Conservation (phyloP, 164 flowering plant genomes). For the Vitis rotundifolia region DNA sequence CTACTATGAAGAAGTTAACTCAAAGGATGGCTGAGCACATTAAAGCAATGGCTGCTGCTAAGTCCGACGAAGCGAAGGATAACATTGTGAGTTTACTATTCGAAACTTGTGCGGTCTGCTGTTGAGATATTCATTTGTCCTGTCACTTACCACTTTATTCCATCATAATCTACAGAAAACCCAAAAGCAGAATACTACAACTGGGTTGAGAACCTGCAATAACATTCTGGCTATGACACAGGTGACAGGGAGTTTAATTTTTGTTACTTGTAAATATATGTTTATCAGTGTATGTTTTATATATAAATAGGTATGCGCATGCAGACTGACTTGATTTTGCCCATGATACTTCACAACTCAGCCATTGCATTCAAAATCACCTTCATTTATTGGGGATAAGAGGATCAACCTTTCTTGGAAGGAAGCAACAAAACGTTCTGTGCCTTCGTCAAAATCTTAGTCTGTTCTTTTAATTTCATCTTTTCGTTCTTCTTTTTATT, state of each 20-base stretch:
- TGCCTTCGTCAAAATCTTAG: slow-evolving; percentile 12
- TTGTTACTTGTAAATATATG: background rate
- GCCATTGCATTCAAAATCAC: slow-evolving; percentile 80
- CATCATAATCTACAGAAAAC: slow-evolving; percentile 58
- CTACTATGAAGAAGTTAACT: slow-evolving; percentile 75
- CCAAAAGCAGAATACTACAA: slow-evolving; percentile 72
- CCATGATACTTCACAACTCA: slow-evolving; percentile 16
- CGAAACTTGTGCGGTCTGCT: background rate
- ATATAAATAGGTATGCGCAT: background rate
- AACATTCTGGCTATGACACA: slow-evolving; percentile 91
- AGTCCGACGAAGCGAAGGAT: slow-evolving; percentile 74
- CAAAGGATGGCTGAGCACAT: slow-evolving; percentile 88
- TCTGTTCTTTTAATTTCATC: background rate
- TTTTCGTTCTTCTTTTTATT: background rate
- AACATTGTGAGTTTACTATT: slow-evolving; percentile 56
- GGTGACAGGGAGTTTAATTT: slow-evolving; percentile 34
- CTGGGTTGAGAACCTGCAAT: slow-evolving; percentile 86
- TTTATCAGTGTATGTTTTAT: background rate
- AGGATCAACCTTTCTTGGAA: slow-evolving; percentile 90
- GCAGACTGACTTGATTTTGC: slow-evolving; percentile 1
- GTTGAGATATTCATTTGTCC: background rate
- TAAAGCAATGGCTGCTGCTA: slow-evolving; percentile 84
- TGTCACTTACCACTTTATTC: background rate
- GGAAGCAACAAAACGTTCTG: slow-evolving; percentile 58
- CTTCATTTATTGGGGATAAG: slow-evolving; percentile 87